Base-by-base conservation (phyloP, 352 stramenopile species). In the Pythium periplocum region DNA sequence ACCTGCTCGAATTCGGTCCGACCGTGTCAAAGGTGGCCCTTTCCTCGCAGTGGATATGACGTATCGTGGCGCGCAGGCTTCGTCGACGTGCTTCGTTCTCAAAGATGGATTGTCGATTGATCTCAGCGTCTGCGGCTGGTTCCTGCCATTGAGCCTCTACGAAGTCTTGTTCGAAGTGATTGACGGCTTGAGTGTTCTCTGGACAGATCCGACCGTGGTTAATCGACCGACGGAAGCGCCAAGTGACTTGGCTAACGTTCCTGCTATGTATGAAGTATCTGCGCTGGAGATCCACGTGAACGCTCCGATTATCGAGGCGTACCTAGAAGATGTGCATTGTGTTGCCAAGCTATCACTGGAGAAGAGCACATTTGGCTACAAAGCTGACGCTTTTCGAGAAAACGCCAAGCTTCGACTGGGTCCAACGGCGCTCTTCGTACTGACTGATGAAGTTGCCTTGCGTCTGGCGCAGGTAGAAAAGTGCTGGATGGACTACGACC, bases 391-490 rank as follows among this genome's bases (percentile, higher is more conserved):
- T 11, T 59, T 60, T 38, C 62, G 75, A 34, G 85, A 95, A 53
- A 86, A 69, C 38, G 71, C 86, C 6, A 87, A 75, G 46, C 62
- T 94, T 8, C 63, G 86, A 44, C 55, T 95, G 8, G 83, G 81
- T 9, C 81, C 85, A 2, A 94, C 82, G 0, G 83, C 85, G 17
- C 55, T 95, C 9, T 93, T 89, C 51, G 83, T 95, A 1, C 47
- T 95, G 37, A 94, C 85, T 0, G 78, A 93, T 54, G 85, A 94
- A 62, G 83, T 94, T n/a, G 83, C 85, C 0, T 75, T 95, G 53
- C 79, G 85, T 31, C 62, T 95, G 2, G 83, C 86, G 1, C 85
- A 95, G 65, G 69, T 94, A 7, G 83, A 93, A 53, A 84, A 83
- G 34, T 75, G 87, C n/a, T 83, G 74, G 67, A 55, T 90, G 10